These are phyloP conservation scores for Chytriomyces sp. DNA, from an alignment of 192 early-diverging fungal species.

Conservation along the genomic window DNA sequence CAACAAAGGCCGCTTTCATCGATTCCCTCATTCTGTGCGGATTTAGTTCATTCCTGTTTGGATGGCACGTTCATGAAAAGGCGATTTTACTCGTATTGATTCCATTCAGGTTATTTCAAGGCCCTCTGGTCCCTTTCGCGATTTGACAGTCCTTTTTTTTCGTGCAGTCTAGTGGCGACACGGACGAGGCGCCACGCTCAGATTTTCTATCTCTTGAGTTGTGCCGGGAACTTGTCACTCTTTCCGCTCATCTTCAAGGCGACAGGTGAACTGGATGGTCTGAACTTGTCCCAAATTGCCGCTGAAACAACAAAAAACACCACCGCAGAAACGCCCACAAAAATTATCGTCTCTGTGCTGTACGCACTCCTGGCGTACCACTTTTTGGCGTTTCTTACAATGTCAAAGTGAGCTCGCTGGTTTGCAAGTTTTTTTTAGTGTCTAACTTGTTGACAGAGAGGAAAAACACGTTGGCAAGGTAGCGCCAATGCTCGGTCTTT, in stretches of 20 bases:
- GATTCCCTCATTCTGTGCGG: constrained; percentile 76
- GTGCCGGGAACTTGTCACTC: constrained; percentile 64
- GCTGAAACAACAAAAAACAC: too few species aligned
- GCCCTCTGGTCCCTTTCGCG: neutral
- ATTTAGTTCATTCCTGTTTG: constrained; percentile 88
- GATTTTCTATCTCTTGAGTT: constrained; percentile 62
- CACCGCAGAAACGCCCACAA: constrained; percentile 48
- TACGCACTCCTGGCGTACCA: constrained; percentile 43
- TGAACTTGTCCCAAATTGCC: too few species aligned
- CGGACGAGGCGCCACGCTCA: constrained; percentile 53
- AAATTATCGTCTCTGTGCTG: constrained; percentile 44
- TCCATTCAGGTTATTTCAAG: constrained; percentile 60
- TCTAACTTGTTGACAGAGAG: constrained; percentile 25
- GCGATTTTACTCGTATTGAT: constrained; percentile 81
- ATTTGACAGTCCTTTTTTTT: constrained; percentile 4
- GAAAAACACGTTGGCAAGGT: constrained; percentile 4
- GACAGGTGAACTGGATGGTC: constrained; percentile 51
- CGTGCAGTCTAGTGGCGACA: constrained; percentile 51
- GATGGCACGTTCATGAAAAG: constrained; percentile 99
- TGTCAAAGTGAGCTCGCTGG: constrained; percentile 26
- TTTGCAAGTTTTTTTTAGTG: constrained; percentile 14
- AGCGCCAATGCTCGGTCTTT: neutral
- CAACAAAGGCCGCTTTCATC: constrained; percentile 66
- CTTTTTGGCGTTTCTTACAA: constrained; percentile 36
- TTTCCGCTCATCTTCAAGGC: constrained; percentile 72